Evolutionary conservation across 169 alveolate species (phyloP).

Genomic region (Plasmodium ovale): DNA sequence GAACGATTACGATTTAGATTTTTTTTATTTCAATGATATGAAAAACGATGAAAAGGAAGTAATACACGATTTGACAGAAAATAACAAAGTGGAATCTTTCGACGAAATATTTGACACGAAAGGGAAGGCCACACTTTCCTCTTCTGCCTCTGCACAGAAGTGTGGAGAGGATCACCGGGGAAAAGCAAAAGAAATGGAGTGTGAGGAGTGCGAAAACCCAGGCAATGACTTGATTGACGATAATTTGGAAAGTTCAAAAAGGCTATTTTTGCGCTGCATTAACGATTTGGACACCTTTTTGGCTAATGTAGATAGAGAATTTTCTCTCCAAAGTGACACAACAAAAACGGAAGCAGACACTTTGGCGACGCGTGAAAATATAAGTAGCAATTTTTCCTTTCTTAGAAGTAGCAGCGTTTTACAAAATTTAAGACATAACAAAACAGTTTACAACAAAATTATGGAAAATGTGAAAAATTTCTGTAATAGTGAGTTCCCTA

Average conservation of each 20-base stretch:
- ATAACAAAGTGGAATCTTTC: conserved; percentile 22
- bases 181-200: neutral
- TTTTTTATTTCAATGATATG: conserved; percentile 59
- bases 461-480: conserved; percentile 4
- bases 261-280: conserved; percentile 23
- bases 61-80: conserved; percentile 18
- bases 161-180: neutral
- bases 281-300: conserved; percentile 29
- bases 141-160: neutral
- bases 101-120: conserved; percentile 18
- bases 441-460: conserved; percentile 4
- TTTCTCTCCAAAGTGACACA: neutral
- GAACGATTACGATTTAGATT: conserved; percentile 52
- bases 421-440: conserved; percentile 13
- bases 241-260: neutral
- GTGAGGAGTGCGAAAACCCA: neutral
- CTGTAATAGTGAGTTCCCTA: conserved; percentile 1
- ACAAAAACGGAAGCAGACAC: neutral
- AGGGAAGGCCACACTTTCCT: neutral
- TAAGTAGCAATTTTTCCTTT: neutral
- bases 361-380: neutral
- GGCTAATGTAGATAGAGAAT: conserved; percentile 15
- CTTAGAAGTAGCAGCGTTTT: neutral
- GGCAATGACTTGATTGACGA: neutral
- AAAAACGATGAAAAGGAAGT: conserved; percentile 29